These are phyloP conservation scores for Lindgomyces ingoldianus DNA, from an alignment of 495 filamentous ascomycete species.

Conservation along the genomic window DNA sequence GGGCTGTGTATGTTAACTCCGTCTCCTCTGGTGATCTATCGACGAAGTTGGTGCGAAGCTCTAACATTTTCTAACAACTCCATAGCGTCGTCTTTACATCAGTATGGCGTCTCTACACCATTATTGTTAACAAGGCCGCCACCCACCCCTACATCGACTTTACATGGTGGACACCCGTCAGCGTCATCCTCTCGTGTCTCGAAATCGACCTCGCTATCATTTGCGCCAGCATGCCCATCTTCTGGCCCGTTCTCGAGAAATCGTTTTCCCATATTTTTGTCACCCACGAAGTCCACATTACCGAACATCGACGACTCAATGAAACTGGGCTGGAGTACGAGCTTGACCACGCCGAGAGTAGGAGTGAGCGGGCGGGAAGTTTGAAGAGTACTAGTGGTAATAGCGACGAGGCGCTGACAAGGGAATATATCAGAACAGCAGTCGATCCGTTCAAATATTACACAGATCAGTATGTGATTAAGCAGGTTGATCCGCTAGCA, in stretches of 20 bases:
- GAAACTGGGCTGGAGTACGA: constrained; percentile 13
- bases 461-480: constrained; percentile 21
- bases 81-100: constrained; percentile 20
- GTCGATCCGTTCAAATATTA: constrained; percentile 9
- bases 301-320: constrained; percentile 9
- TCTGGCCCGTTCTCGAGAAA: constrained; percentile 32
- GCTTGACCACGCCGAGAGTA: background rate
- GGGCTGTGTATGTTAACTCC: constrained; percentile 22
- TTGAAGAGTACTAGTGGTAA: constrained; percentile 14
- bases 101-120: constrained; percentile 28
- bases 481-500: constrained; percentile 19
- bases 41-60: too few relatives aligned
- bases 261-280: constrained; percentile 26
- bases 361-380: constrained; percentile 1
- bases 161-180: constrained; percentile 26
- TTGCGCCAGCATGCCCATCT: constrained; percentile 31
- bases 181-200: constrained; percentile 26
- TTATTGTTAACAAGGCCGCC: constrained; percentile 16
- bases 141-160: constrained; percentile 30
- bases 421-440: background rate
- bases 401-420: constrained; percentile 15
- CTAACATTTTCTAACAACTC: too few relatives aligned
- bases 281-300: constrained; percentile 29
- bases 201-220: constrained; percentile 33
- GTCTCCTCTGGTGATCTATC: too few relatives aligned